phyloP scores from a whole-genome alignment of 2,329 filamentous ascomycete species.

The Thelonectria discophora region DNA sequence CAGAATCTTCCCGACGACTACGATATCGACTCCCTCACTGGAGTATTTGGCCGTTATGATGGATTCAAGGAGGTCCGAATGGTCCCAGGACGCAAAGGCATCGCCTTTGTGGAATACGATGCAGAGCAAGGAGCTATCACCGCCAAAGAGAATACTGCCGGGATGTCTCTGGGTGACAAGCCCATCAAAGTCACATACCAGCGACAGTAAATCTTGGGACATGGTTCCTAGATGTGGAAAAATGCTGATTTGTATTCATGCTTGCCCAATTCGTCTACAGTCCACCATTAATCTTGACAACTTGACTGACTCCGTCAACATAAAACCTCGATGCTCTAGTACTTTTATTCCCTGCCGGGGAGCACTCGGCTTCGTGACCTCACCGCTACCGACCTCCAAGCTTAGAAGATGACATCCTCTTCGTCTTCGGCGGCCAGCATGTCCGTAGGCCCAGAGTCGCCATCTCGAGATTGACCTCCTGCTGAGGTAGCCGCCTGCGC shows the following conservation, averaged over 20 bases:
- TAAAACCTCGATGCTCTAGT: background rate
- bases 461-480: constrained; percentile 51
- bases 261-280: background rate
- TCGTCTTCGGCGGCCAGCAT: constrained; percentile 80
- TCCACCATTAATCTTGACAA: background rate
- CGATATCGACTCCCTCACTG: constrained; percentile 79
- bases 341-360: background rate
- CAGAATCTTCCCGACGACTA: constrained; percentile 91
- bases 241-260: background rate
- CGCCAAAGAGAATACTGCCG: constrained; percentile 92
- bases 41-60: constrained; percentile 88
- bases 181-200: constrained; percentile 96
- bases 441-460: constrained; percentile 60
- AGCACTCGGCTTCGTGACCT: background rate
- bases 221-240: background rate
- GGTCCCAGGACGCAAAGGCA: constrained; percentile 85
- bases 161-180: constrained; percentile 80
- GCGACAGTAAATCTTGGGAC: constrained; percentile 68
- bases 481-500: constrained; percentile 50
- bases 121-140: constrained; percentile 87
- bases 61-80: constrained; percentile 93
- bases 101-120: constrained; percentile 98
- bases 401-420: constrained; percentile 85
- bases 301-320: background rate
- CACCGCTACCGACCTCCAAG: background rate